A percentile compares a stretch with the other conserved stretches of the same genome.
These are phyloP conservation scores for Chrysoporthe puriensis DNA, from an alignment of 2,329 filamentous ascomycete genomes.

Conservation along the genomic window DNA sequence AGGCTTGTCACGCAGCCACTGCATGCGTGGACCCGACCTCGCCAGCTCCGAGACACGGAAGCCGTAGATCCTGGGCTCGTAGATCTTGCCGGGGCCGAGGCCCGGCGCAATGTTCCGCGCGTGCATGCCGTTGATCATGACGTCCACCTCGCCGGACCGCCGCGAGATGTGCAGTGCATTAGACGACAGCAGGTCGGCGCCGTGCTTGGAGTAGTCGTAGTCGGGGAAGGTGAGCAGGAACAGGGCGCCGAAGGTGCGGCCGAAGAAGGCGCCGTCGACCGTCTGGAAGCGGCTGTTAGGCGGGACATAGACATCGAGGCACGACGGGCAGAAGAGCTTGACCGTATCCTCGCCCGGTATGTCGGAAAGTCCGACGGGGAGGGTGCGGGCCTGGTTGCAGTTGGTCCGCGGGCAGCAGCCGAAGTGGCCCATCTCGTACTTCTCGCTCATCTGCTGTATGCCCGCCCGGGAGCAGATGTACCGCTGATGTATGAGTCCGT, in stretches of 20 bases:
- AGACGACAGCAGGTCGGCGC: constrained; percentile 58
- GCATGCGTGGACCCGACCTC: constrained; percentile 90
- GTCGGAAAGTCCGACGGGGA: constrained; percentile 92
- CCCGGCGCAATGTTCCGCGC: constrained; percentile 87
- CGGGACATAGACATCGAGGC: constrained; percentile 94
- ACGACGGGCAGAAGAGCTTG: constrained; percentile 96
- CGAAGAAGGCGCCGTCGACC: constrained; percentile 97
- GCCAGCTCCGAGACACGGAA: constrained; percentile 93
- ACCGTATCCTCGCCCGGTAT: constrained; percentile 96
- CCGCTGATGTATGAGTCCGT: constrained; percentile 96
- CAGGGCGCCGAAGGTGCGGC: constrained; percentile 92
- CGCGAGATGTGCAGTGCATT: constrained; percentile 35
- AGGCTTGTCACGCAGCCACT: constrained; percentile 89
- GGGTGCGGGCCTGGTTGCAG: constrained; percentile 86
- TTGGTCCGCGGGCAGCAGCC: constrained; percentile 93
- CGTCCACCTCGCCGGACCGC: constrained; percentile 47
- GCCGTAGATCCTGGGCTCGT: constrained; percentile 95
- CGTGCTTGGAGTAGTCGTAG: constrained; percentile 80
- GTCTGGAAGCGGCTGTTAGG: constrained; percentile 97
- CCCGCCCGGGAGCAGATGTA: constrained; percentile 96
- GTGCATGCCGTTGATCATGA: constrained; percentile 81
- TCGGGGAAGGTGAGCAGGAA: constrained; percentile 99
- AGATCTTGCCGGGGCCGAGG: constrained; percentile 80
- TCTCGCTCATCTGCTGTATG: constrained; percentile 99
- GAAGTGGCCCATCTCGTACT: constrained; percentile 97